Evolutionary conservation across 805 yeast genomes (phyloP).

Genomic region (Scheffersomyces coipomensis): DNA sequence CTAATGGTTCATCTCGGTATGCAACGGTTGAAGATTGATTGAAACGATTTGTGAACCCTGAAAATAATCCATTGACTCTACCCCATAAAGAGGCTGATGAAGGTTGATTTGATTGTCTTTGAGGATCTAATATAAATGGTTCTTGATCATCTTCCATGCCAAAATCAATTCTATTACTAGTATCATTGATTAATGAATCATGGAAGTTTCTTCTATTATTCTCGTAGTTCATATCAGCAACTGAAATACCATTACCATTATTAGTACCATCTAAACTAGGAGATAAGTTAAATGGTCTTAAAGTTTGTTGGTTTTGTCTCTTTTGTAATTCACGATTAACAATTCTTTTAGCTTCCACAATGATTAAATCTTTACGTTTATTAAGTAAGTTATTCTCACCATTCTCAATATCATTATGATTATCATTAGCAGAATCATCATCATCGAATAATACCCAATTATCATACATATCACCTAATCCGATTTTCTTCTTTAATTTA

Average conservation of each 20-base stretch:
- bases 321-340: slow-evolving; percentile 31
- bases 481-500: slow-evolving; percentile 43
- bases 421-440: slow-evolving; percentile 17
- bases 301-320: slow-evolving; percentile 17
- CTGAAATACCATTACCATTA: slow-evolving; percentile 1
- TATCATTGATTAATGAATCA: slow-evolving; percentile 11
- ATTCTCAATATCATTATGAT: not conserved
- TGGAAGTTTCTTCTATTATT: slow-evolving; percentile 23
- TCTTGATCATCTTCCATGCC: slow-evolving; percentile 12
- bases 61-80: slow-evolving; percentile 21
- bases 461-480: slow-evolving; percentile 37
- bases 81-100: slow-evolving; percentile 20
- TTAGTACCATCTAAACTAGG: slow-evolving; percentile 8
- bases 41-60: slow-evolving; percentile 19
- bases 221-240: slow-evolving; percentile 28
- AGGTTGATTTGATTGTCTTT: not conserved
- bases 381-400: slow-evolving; percentile 14
- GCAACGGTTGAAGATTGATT: not conserved
- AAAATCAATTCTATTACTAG: slow-evolving; percentile 18
- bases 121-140: not conserved
- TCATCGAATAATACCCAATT: slow-evolving; percentile 40
- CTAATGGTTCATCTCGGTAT: slow-evolving; percentile 29
- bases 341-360: slow-evolving; percentile 43
- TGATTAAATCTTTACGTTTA: slow-evolving; percentile 33
- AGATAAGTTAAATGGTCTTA: slow-evolving; percentile 26